Evolutionary conservation across 768 basidiomycete genomes (phyloP), one percentile per base, ranked within the genome.

Genomic region (Naganishia vaughanmartiniae): DNA sequence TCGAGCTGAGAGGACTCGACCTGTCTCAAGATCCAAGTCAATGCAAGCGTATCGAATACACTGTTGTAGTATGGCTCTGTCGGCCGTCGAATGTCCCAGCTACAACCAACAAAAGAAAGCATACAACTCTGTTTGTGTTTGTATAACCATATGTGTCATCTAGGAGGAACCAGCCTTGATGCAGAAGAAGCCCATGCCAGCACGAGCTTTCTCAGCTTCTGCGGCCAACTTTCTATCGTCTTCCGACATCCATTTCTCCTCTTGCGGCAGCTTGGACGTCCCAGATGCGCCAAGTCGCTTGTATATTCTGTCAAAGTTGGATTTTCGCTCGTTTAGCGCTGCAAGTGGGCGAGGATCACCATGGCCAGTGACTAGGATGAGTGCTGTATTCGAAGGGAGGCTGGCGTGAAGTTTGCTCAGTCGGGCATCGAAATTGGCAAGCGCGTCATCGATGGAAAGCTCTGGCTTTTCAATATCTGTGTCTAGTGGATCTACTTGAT

Each of bases 341-440:
- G 89, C 84, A 91, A 95, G 93, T 9, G 80, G 83, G 0, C 91
- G 87, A 0, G 94, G 93, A 79, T 96, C 91, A 0, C 88, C 88
- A 76, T 97, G 92, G 0, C 94, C 93, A 0, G 90, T 91, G 77
- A 96, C 88, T 46, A 98, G 84, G 66, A 97, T 82, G 26, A 97
- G 79, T 0, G 92, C 93, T 0, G 93, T 92, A 26, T 88, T 87
- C 2, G 88, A 79, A 0, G 93, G 93, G 0, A 98, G 85, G 0
- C 87, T 79, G 0, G 85, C 82, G 76, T 94, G 88, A 0, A 97
- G 82, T 1, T 82, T 76, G 45, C 81, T 79, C 4, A 97, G 85
- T 9, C 87, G 88, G 0, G 76, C 76, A 80, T 94, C 86, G 45
- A 96, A 84, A 0, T 83, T 74, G 0, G 81, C 69, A 28, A 90